Conservation (phyloP, 495 filamentous ascomycete genomes). For the Hypoxylon lienhwacheense region DNA sequence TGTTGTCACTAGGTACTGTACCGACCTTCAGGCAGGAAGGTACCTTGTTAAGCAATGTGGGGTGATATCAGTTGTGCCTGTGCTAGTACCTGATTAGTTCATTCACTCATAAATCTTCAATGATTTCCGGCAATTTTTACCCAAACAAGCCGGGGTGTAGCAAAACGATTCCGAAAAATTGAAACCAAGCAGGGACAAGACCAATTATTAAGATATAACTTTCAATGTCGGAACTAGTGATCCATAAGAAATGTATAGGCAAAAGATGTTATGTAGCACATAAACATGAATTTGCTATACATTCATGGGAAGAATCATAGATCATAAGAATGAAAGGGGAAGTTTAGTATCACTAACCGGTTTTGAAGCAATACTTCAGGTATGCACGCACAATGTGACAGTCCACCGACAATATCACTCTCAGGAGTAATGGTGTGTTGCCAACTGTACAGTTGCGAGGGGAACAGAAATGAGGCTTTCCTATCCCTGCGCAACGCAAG, state of each 20-base stretch:
- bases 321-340: conserved; percentile 4
- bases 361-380: conserved; percentile 10
- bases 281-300: not conserved
- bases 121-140: conserved; percentile 29
- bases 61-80: conserved; percentile 33
- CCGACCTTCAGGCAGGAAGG: too few species aligned
- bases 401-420: conserved; percentile 19
- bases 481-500: conserved; percentile 3
- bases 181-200: conserved; percentile 17
- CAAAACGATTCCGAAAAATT: conserved; percentile 12
- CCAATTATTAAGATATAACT: conserved; percentile 8
- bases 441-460: conserved; percentile 16
- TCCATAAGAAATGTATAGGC: conserved; percentile 3
- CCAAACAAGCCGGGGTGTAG: conserved; percentile 15
- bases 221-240: not conserved
- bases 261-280: conserved; percentile 10
- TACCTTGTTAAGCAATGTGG: too few species aligned
- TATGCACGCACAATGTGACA: conserved; percentile 17
- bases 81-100: conserved; percentile 31
- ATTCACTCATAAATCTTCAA: conserved; percentile 11
- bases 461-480: conserved; percentile 6
- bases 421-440: conserved; percentile 6
- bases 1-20: conserved; percentile 30
- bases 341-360: conserved; percentile 17
- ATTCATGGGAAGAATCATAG: conserved; percentile 2